Evolutionary conservation across 2,329 filamentous ascomycete genomes (phyloP).

Genomic region (Pseudogymnoascus verrucosus): DNA sequence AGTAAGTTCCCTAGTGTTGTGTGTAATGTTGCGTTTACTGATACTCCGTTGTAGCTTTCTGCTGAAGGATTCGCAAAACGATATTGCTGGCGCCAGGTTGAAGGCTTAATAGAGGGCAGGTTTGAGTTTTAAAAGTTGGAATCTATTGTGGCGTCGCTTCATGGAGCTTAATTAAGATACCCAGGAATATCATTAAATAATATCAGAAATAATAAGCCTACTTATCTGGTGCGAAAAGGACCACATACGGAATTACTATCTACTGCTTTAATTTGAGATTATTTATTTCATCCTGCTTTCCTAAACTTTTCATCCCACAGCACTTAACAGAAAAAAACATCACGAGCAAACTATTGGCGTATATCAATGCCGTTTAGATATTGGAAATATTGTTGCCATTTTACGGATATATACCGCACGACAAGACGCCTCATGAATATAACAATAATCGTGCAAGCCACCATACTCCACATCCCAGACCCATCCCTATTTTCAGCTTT

Average conservation of each 20-base stretch:
- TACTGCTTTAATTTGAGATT: not conserved
- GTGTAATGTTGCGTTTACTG: constrained; percentile 12
- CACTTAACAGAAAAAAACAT: not conserved
- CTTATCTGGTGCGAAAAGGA: not conserved
- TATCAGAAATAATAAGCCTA: not conserved
- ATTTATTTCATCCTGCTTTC: not conserved
- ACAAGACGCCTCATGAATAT: not conserved
- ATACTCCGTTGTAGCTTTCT: constrained; percentile 57
- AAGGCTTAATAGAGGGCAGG: constrained; percentile 49
- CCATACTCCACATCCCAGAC: not conserved
- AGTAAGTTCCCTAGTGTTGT: constrained; percentile 50
- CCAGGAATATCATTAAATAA: not conserved
- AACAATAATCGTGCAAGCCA: constrained; percentile 1
- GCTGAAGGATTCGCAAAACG: constrained; percentile 75
- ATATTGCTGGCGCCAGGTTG: constrained; percentile 63
- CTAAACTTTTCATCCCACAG: not conserved
- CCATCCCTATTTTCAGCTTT: not conserved
- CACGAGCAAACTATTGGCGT: not conserved
- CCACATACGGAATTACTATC: not conserved
- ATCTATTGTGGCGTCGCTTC: not conserved
- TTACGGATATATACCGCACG: not conserved
- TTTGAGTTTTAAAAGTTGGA: not conserved
- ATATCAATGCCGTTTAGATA: not conserved
- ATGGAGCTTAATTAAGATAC: constrained; percentile 1
- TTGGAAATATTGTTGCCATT: not conserved